phyloP scores from a whole-genome alignment of 768 basidiomycete species.

The Auricularia sp. region DNA sequence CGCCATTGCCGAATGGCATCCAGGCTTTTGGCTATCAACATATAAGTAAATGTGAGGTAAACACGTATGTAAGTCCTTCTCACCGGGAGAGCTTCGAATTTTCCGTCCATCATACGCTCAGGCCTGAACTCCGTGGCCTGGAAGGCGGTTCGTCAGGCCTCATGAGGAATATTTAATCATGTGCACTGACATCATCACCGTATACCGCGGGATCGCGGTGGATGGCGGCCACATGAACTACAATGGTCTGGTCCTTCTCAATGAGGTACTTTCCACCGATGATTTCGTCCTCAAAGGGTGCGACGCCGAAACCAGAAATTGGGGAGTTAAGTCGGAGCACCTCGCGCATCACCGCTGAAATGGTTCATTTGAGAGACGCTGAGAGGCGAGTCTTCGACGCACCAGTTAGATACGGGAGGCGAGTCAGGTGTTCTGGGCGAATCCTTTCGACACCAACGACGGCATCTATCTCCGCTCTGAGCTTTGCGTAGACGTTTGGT shows the following conservation, averaged over 20 bases:
- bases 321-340: conserved; percentile 31
- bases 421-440: conserved; percentile 30
- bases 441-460: conserved; percentile 31
- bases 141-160: not conserved
- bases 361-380: no score
- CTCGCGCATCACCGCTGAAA: conserved; percentile 24
- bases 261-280: conserved; percentile 33
- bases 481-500: conserved; percentile 33
- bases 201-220: conserved; percentile 37
- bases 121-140: conserved; percentile 34
- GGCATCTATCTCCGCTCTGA: conserved; percentile 39
- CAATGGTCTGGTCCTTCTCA: conserved; percentile 20
- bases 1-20: conserved; percentile 29
- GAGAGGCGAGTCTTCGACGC: no score
- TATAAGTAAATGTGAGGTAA: no score
- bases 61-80: conserved; percentile 1
- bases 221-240: conserved; percentile 21
- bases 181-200: conserved; percentile 37
- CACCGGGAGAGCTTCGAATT: conserved; percentile 37
- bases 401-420: conserved; percentile 30
- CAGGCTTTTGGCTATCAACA: conserved; percentile 30
- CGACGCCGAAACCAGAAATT: conserved; percentile 26
- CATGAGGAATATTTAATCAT: not conserved
- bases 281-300: conserved; percentile 30
- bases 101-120: conserved; percentile 41